Conservation (phyloP, 257 asterid genomes). For the Thymus quinquecostatus region DNA sequence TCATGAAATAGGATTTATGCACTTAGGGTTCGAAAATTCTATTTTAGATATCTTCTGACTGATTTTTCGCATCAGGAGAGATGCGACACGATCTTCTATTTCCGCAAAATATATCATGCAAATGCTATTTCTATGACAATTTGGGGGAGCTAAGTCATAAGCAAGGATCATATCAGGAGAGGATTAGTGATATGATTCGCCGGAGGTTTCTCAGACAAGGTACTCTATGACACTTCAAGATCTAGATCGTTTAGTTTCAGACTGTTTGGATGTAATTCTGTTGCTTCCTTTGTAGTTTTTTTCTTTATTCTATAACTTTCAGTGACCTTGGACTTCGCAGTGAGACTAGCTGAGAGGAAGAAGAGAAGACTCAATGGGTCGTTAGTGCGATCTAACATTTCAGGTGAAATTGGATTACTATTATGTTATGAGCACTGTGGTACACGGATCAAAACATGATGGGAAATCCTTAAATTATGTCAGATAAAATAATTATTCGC, state of each 20-base stretch:
- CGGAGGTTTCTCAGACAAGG: conserved; percentile 97
- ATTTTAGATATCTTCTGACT: not conserved
- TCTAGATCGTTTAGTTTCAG: conserved; percentile 19
- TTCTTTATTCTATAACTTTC: conserved; percentile 9
- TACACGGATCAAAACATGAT: not conserved
- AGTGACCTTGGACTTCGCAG: conserved; percentile 44
- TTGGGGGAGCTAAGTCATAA: conserved; percentile 58
- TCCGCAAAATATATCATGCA: conserved; percentile 77
- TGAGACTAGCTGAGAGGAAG: conserved; percentile 69
- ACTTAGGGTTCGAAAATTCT: not conserved
- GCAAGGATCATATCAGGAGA: conserved; percentile 43
- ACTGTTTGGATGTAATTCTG: not conserved
- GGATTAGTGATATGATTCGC: conserved; percentile 67
- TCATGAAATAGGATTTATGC: conserved; percentile 12
- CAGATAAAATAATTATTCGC: not conserved
- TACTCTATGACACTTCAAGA: conserved; percentile 23
- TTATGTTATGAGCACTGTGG: not conserved
- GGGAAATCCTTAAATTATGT: not conserved
- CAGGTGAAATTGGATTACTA: conserved; percentile 49
- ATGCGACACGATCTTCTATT: conserved; percentile 67
- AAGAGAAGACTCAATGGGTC: conserved; percentile 53
- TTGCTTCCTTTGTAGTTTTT: conserved; percentile 7
- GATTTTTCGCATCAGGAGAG: conserved; percentile 54
- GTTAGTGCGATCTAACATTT: conserved; percentile 30
- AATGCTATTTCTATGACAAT: conserved; percentile 86